A percentile compares a stretch with the other conserved stretches of the same genome.
These are phyloP conservation scores for Mesembryanthemum crystallinum DNA, from an alignment of 148 eudicot genomes.

Conservation along the genomic window DNA sequence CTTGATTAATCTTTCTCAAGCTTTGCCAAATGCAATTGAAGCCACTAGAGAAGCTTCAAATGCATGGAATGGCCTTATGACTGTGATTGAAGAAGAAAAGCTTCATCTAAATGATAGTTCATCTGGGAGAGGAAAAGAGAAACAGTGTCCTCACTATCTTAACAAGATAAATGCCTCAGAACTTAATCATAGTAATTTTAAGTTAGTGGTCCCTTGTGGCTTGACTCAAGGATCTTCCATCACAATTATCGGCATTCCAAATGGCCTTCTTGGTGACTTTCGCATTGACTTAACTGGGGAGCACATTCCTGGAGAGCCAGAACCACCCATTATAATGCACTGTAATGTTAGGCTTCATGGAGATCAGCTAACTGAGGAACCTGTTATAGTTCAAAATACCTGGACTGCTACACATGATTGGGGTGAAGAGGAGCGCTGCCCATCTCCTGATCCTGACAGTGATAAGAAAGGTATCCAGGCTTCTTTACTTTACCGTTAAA, in stretches of 20 bases:
- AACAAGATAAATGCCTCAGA: slow-evolving; percentile 72
- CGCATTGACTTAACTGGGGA: slow-evolving; percentile 83
- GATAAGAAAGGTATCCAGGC: slow-evolving; percentile 63
- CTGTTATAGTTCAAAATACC: slow-evolving; percentile 95
- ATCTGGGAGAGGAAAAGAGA: slow-evolving; percentile 56
- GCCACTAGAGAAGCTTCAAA: slow-evolving; percentile 81
- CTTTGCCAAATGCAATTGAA: slow-evolving; percentile 79
- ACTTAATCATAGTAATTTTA: slow-evolving; percentile 53
- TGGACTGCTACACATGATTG: slow-evolving; percentile 97
- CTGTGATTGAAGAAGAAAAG: slow-evolving; percentile 70
- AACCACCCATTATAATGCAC: slow-evolving; percentile 87
- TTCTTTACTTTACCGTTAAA: background rate
- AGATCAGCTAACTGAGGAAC: slow-evolving; percentile 83
- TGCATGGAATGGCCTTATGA: slow-evolving; percentile 85
- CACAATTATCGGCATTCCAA: slow-evolving; percentile 85
- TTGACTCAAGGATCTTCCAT: slow-evolving; percentile 92
- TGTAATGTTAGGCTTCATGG: slow-evolving; percentile 95
- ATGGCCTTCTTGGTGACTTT: slow-evolving; percentile 87
- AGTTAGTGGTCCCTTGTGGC: slow-evolving; percentile 83
- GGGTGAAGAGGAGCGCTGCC: slow-evolving; percentile 97
- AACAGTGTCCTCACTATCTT: slow-evolving; percentile 93
- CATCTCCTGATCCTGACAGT: slow-evolving; percentile 52
- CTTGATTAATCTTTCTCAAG: slow-evolving; percentile 56
- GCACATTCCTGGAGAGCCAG: slow-evolving; percentile 90
- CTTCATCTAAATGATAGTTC: slow-evolving; percentile 52